Evolutionary conservation across 2,329 filamentous ascomycete species (phyloP).

Genomic region (Colletotrichum spaethianum): DNA sequence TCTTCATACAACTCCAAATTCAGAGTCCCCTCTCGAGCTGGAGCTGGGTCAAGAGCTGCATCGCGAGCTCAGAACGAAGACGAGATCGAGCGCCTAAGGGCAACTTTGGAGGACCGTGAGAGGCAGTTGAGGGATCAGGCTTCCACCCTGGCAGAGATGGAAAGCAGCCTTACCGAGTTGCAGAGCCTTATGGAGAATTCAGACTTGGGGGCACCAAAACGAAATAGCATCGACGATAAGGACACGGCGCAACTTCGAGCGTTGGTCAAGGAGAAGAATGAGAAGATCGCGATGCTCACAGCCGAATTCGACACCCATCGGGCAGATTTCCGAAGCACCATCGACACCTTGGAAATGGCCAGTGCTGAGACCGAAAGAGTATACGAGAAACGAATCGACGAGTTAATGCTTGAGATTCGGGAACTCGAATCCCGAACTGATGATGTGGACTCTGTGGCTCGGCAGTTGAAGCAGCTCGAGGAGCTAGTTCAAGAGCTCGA

Average conservation of each 20-base stretch:
- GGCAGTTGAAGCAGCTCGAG: slow-evolving; percentile 93
- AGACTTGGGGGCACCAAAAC: slow-evolving; percentile 58
- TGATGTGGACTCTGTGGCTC: slow-evolving; percentile 92
- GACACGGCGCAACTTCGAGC: slow-evolving; percentile 84
- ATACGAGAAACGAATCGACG: slow-evolving; percentile 93
- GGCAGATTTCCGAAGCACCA: slow-evolving; percentile 95
- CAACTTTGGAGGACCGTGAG: slow-evolving; percentile 86
- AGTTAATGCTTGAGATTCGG: slow-evolving; percentile 85
- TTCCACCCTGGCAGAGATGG: slow-evolving; percentile 88
- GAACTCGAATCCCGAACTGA: slow-evolving; percentile 87
- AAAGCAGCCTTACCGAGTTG: slow-evolving; percentile 86
- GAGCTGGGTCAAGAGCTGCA: slow-evolving; percentile 49
- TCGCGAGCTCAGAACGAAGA: slow-evolving; percentile 70
- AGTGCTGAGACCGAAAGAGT: slow-evolving; percentile 96
- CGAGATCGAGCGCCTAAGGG: slow-evolving; percentile 80
- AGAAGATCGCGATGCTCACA: slow-evolving; percentile 93
- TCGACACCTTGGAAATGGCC: slow-evolving; percentile 95
- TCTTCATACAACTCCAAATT: slow-evolving; percentile 69
- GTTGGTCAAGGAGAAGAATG: slow-evolving; percentile 94
- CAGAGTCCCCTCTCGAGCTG: slow-evolving; percentile 67
- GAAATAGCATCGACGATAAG: slow-evolving; percentile 73
- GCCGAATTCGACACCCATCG: slow-evolving; percentile 95
- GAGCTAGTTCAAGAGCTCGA: slow-evolving; percentile 97
- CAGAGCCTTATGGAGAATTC: slow-evolving; percentile 75
- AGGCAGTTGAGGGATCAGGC: slow-evolving; percentile 91